These are phyloP conservation scores for Melampsora americana DNA, from an alignment of 1,284 basidiomycete species.

Conservation along the genomic window DNA sequence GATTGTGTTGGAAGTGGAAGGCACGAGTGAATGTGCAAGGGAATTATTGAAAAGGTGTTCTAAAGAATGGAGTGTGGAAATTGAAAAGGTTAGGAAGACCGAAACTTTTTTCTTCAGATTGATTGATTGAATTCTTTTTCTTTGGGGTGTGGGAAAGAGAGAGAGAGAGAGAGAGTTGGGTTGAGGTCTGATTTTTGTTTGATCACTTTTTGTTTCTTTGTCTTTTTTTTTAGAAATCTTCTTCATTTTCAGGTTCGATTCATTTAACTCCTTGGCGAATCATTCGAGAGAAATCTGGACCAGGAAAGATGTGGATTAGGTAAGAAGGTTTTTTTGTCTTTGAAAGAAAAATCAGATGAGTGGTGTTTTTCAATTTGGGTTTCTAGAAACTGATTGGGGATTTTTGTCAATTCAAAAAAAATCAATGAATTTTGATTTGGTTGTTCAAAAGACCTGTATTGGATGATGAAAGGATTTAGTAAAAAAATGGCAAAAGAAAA, in stretches of 20 bases:
- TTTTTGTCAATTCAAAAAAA: too few species aligned
- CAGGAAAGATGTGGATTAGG: conserved; percentile 44
- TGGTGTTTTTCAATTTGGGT: background rate
- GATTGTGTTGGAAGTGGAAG: conserved; percentile 50
- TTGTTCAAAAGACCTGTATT: conserved; percentile 1
- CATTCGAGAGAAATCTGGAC: conserved; percentile 37
- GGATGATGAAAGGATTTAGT: background rate
- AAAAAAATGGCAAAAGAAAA: too few species aligned
- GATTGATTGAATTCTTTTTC: background rate
- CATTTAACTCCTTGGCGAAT: conserved; percentile 38
- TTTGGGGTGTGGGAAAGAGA: too few species aligned
- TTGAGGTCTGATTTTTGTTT: too few species aligned
- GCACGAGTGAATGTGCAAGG: conserved; percentile 50
- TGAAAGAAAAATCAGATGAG: background rate
- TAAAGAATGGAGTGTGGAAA: background rate
- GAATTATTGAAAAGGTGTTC: conserved; percentile 45
- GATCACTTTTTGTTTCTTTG: too few species aligned
- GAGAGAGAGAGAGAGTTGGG: too few species aligned
- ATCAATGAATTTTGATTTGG: too few species aligned
- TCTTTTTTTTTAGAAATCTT: too few species aligned
- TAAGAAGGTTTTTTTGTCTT: background rate
- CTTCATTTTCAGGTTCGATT: background rate
- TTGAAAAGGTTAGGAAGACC: conserved; percentile 1
- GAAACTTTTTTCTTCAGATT: too few species aligned
- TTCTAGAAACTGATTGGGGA: too few species aligned